Base-by-base conservation (phyloP, 148 eudicot species). In the Chenopodium album region DNA sequence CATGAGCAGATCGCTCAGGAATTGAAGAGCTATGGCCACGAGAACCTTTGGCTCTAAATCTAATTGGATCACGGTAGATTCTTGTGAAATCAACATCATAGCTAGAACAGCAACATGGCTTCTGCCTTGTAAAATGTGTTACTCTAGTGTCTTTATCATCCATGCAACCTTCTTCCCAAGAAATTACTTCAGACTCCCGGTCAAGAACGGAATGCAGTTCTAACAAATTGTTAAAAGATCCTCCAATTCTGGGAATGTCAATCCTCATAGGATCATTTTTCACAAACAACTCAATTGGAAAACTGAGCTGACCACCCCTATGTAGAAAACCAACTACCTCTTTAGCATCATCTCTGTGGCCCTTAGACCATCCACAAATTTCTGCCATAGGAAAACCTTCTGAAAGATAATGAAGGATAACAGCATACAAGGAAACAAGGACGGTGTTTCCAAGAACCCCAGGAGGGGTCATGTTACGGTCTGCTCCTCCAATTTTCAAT, bases 81-180 rank as follows among this genome's bases (percentile, higher is more conserved):
- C 87, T 90, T 50, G 92, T 82, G 75, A 87, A 90, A 82, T 95
- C 91, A 82, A 68, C 77, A 82, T 92, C 93, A 84, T 89, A 86
- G 88, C 85, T 89, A 71, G 90, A 91, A 87, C 98, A 95, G 76
- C 98, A 95, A 85, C 98, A 93, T 54, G 98, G 98, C 84, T 93
- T 92, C 85, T 81, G 88, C 80, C 87, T 87, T 50, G 92, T 84
- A 76, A 67, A 78, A 86, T 95, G 98, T 72, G 98, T 91, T 71
- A 87, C 93, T 87, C 86, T 87, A 41, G 86, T 81, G 86, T 90
- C 94, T 85, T 86, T 91, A 77, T 89, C 90, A 82, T 95, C 97
- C 90, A 89, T 89, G 82, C 97, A 95, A 46, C 98, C 98, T 91
- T 95, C 98, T 79, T 95, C 93, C 98, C 98, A 95, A 60, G 91